A percentile compares a stretch with the other conserved stretches of the same genome.
These are phyloP conservation scores for Anastatica hierochuntica DNA, from an alignment of 345 rosid genomes.

Conservation along the genomic window DNA sequence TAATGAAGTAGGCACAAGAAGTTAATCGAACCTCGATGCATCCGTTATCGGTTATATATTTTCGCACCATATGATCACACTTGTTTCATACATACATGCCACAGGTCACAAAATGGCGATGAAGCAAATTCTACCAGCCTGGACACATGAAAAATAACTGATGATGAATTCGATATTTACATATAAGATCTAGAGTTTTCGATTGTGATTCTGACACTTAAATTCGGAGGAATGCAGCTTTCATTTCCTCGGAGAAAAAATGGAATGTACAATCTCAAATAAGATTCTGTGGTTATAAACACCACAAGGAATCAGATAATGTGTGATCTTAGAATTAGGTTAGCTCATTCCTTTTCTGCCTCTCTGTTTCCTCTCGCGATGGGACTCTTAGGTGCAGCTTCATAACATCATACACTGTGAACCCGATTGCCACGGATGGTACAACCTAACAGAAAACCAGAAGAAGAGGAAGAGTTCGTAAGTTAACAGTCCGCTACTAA, in stretches of 20 bases:
- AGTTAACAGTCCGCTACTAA: background rate
- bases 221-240: background rate
- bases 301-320: conserved; percentile 14
- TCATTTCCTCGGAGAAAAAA: conserved; percentile 28
- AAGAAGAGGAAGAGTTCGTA: background rate
- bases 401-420: conserved; percentile 85
- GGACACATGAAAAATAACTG: too few species aligned
- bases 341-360: conserved; percentile 43
- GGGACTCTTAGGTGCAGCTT: conserved; percentile 75
- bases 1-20: background rate
- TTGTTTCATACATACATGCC: too few species aligned
- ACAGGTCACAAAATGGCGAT: too few species aligned
- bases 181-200: background rate
- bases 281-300: conserved; percentile 7
- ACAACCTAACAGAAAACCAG: conserved; percentile 46
- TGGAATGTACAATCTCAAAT: conserved; percentile 21
- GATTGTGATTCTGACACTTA: background rate
- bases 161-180: background rate
- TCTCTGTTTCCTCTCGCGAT: conserved; percentile 50
- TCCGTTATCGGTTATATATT: too few species aligned
- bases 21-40: background rate
- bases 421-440: conserved; percentile 90
- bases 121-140: too few species aligned
- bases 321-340: conserved; percentile 18
- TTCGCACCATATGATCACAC: too few species aligned